phyloP scores from a whole-genome alignment of 768 basidiomycete genomes.

The Mrakia hoshinonis region DNA sequence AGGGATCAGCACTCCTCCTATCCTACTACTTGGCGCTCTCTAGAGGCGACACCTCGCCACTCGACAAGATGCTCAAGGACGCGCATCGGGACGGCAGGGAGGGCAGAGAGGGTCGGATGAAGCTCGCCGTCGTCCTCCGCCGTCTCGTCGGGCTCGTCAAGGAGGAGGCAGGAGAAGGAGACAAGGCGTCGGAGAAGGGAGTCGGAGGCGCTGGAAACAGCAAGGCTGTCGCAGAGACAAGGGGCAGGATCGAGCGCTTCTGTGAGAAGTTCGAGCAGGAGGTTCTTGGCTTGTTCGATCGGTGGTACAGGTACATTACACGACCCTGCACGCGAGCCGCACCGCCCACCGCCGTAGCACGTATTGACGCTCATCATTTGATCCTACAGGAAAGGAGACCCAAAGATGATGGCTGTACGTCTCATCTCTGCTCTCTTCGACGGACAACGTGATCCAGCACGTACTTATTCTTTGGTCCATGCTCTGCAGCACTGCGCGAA shows the following conservation, averaged over 20 bases:
- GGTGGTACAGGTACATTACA: slow-evolving; percentile 60
- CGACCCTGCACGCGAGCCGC: background rate
- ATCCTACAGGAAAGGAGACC: slow-evolving; percentile 64
- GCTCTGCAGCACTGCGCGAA: slow-evolving; percentile 83
- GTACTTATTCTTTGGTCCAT: slow-evolving; percentile 35
- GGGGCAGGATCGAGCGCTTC: slow-evolving; percentile 88
- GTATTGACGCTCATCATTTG: background rate
- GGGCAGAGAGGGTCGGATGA: slow-evolving; percentile 74
- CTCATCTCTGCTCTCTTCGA: background rate
- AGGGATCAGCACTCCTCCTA: slow-evolving; percentile 20
- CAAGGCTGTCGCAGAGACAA: slow-evolving; percentile 49
- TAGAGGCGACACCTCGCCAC: slow-evolving; percentile 15
- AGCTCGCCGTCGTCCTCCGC: slow-evolving; percentile 78
- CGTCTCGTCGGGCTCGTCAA: slow-evolving; percentile 78
- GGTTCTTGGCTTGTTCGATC: slow-evolving; percentile 89
- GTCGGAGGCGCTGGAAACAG: slow-evolving; percentile 8
- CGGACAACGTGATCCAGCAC: background rate
- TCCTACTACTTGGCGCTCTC: slow-evolving; percentile 27
- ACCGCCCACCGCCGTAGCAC: too few relatives aligned
- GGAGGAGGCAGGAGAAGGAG: slow-evolving; percentile 60
- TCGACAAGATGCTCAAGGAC: slow-evolving; percentile 25
- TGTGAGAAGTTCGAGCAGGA: slow-evolving; percentile 99
- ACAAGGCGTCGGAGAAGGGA: background rate
- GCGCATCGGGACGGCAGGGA: slow-evolving; percentile 37
- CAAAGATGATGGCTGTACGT: slow-evolving; percentile 95